Evolutionary conservation across 2,329 filamentous ascomycete species (phyloP).

Genomic region (Septoria petroselini): DNA sequence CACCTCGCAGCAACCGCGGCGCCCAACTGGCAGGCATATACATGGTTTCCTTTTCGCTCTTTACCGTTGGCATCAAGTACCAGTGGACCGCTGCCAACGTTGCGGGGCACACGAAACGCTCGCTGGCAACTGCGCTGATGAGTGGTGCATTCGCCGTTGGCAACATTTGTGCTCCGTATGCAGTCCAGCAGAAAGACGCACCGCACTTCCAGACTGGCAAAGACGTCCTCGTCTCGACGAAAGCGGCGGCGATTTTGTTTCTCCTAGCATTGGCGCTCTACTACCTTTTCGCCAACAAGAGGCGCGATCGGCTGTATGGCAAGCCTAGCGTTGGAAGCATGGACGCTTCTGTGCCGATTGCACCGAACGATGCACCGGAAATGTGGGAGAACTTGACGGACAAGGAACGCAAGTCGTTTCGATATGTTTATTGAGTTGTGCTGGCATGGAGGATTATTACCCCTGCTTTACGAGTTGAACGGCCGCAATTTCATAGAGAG

Average conservation of each 20-base stretch:
- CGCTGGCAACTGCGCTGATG: slow-evolving; percentile 55
- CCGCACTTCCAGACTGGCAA: slow-evolving; percentile 45
- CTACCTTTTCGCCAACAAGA: slow-evolving; percentile 18
- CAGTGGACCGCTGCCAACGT: slow-evolving; percentile 50
- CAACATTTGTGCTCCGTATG: slow-evolving; percentile 44
- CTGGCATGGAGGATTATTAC: too few species aligned
- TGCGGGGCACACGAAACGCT: slow-evolving; percentile 67
- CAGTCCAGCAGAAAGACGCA: slow-evolving; percentile 39
- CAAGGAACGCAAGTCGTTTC: slow-evolving; percentile 16
- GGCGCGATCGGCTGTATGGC: slow-evolving; percentile 18
- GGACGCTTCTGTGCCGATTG: slow-evolving; percentile 3
- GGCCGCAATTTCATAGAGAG: background rate
- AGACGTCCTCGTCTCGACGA: slow-evolving; percentile 40
- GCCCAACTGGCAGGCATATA: slow-evolving; percentile 45
- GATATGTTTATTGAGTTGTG: slow-evolving; percentile 15
- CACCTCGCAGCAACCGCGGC: slow-evolving; percentile 41
- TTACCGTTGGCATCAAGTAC: slow-evolving; percentile 15
- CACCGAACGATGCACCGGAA: slow-evolving; percentile 7
- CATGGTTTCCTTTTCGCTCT: slow-evolving; percentile 39
- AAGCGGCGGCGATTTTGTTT: slow-evolving; percentile 36
- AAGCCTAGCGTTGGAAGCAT: slow-evolving; percentile 1
- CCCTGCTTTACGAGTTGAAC: background rate
- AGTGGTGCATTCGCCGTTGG: slow-evolving; percentile 37
- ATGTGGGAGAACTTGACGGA: slow-evolving; percentile 20
- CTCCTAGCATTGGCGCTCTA: slow-evolving; percentile 48